These are phyloP conservation scores for Platanthera zijinensis DNA, from an alignment of 106 monocot genomes.

Conservation along the genomic window DNA sequence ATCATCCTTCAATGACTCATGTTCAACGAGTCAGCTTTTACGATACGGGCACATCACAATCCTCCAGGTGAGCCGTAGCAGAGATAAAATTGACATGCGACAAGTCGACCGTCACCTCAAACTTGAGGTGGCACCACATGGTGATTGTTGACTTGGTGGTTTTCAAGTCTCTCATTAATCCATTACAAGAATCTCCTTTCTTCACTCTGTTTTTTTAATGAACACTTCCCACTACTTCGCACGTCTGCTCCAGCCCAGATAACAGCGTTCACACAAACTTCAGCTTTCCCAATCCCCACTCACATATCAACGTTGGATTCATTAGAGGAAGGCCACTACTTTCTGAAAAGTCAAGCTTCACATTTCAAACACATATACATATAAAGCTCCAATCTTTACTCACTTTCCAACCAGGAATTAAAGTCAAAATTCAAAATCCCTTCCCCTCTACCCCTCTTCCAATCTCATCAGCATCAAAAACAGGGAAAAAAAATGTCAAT, in stretches of 20 bases:
- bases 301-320: neutral
- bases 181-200: too few species aligned
- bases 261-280: neutral
- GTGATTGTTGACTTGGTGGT: too few species aligned
- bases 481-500: neutral
- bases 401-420: neutral
- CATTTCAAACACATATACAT: neutral
- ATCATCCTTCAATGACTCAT: too few species aligned
- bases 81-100: too few species aligned
- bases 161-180: too few species aligned
- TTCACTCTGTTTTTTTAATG: neutral
- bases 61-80: too few species aligned
- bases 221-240: neutral
- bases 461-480: neutral
- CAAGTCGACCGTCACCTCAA: too few species aligned
- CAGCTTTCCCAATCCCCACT: neutral
- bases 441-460: neutral
- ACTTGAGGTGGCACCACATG: too few species aligned
- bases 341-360: neutral
- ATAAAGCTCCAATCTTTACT: neutral
- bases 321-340: slow-evolving; percentile 8
- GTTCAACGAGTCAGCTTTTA: too few species aligned
- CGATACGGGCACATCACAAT: too few species aligned
- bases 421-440: too few species aligned
- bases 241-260: neutral